Base-by-base conservation (phyloP, 192 early-diverging fungal species). In the Coemansia sp. region DNA sequence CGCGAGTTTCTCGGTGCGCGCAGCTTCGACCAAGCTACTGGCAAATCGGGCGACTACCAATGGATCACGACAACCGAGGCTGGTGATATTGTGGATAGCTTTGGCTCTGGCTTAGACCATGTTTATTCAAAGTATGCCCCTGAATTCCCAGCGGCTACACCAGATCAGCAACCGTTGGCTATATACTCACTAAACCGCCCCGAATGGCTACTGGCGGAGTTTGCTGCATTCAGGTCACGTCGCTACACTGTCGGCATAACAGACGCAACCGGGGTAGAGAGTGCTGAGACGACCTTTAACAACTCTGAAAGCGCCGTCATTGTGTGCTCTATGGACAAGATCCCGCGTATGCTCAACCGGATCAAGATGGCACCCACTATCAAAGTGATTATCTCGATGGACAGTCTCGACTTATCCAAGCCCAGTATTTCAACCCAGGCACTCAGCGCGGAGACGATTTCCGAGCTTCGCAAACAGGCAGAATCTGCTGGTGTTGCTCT, bases 281-380 rank as follows among this genome's bases (percentile, higher is more conserved):
- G 83, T 2, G 82, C 93, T 44, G 83, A 89, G 74, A 89, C 84
- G 47, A 88, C 91, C 28, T 72, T 95, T 4, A 92, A 90, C 68
- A 87, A 93, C 37, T 70, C 91, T 3, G 92, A 92, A 15, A 69
- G 87, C 36, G 70, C 80, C 1, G 70, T 86, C 13, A 50, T 91
- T 5, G 80, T 89, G 3, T 86, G 87, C 27, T 85, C 87, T 1
- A 31, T 82, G 50, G 91, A 95, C 68, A 94, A 88, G 67, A 74
- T 87, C 14, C 59, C 79, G 15, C 78, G 75, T 47, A 64, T 92
- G 53, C 71, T 91, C 27, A 76, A 82, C 48, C 79, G 85, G 17
- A 75, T 80, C 14, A 33, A 59, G 17, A 65, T 83, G 53, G 80
- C 84, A 23, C 86, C 89, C n/a, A 61, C 42, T 19, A 64, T 94